These are phyloP conservation scores for Petrea volubilis DNA, from an alignment of 257 asterid genomes.

Conservation along the genomic window DNA sequence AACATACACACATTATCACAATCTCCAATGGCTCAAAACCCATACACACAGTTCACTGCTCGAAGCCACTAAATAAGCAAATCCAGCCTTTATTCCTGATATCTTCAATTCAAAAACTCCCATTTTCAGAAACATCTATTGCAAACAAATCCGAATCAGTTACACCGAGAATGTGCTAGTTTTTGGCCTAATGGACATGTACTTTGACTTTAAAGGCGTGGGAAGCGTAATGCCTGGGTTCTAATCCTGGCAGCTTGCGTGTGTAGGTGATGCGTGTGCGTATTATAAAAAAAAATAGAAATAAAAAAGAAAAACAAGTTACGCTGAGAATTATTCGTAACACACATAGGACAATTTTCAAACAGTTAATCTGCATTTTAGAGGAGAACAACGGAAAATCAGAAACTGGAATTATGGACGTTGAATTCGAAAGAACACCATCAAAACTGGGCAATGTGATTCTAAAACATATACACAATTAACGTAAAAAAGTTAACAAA, in stretches of 20 bases:
- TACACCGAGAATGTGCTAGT: too few species aligned
- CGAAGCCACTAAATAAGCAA: conserved; percentile 53
- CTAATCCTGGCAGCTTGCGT: too few species aligned
- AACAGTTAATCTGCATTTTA: conserved; percentile 9
- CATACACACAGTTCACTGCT: conserved; percentile 5
- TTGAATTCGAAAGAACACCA: background rate
- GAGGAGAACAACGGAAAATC: background rate
- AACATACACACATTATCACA: background rate
- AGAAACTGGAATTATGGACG: background rate
- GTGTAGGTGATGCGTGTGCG: too few species aligned
- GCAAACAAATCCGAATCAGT: too few species aligned
- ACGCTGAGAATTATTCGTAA: too few species aligned
- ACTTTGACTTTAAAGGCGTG: too few species aligned
- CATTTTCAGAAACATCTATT: too few species aligned
- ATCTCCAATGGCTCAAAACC: background rate
- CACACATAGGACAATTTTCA: background rate
- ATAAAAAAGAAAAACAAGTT: too few species aligned
- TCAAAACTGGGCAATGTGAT: background rate
- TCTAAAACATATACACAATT: background rate
- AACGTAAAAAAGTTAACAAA: background rate
- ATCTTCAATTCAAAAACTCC: conserved; percentile 57
- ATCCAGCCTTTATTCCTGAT: conserved; percentile 52
- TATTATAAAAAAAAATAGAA: too few species aligned
- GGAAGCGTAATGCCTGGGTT: too few species aligned
- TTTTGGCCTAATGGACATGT: too few species aligned